Evolutionary conservation across 352 stramenopile species (phyloP).

Genomic region (Lagenidium giganteum): DNA sequence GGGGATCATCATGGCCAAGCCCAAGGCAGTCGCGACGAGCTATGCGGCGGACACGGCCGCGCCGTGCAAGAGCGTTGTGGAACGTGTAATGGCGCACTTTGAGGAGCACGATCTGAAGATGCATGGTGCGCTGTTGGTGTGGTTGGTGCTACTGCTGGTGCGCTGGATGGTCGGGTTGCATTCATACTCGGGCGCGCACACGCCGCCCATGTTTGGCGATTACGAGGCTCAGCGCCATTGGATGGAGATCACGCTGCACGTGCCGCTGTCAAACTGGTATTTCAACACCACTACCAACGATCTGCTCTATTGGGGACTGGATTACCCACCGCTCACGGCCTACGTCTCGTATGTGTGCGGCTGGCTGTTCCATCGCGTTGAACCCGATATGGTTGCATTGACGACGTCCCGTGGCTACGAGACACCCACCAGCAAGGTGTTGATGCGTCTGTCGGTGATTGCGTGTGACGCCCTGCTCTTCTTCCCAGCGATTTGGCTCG

Average conservation of each 20-base stretch:
- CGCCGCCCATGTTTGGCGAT: slow-evolving; percentile 91
- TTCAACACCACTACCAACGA: slow-evolving; percentile 89
- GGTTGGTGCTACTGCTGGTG: slow-evolving; percentile 50
- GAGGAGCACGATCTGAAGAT: slow-evolving; percentile 47
- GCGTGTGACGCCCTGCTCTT: slow-evolving; percentile 92
- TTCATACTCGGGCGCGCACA: slow-evolving; percentile 75
- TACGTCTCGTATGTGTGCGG: slow-evolving; percentile 89
- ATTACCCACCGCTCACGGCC: slow-evolving; percentile 96
- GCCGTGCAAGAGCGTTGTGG: slow-evolving; percentile 32
- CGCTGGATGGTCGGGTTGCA: slow-evolving; percentile 78
- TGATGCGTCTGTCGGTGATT: slow-evolving; percentile 93
- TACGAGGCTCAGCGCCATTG: slow-evolving; percentile 99
- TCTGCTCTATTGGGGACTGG: slow-evolving; percentile 96
- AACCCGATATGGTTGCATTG: slow-evolving; percentile 86
- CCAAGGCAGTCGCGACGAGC: neutral
- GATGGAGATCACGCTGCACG: slow-evolving; percentile 97
- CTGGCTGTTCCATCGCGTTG: slow-evolving; percentile 56
- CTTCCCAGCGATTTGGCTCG: slow-evolving; percentile 49
- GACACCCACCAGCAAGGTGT: slow-evolving; percentile 75
- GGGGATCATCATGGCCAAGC: slow-evolving; percentile 4
- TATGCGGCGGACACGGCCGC: neutral
- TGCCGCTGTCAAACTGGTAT: slow-evolving; percentile 95
- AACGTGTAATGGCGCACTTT: slow-evolving; percentile 40
- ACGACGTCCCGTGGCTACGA: slow-evolving; percentile 80
- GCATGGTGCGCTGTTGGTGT: slow-evolving; percentile 37